Evolutionary conservation across 495 filamentous ascomycete genomes (phyloP).

Genomic region (Penicillium salamii): DNA sequence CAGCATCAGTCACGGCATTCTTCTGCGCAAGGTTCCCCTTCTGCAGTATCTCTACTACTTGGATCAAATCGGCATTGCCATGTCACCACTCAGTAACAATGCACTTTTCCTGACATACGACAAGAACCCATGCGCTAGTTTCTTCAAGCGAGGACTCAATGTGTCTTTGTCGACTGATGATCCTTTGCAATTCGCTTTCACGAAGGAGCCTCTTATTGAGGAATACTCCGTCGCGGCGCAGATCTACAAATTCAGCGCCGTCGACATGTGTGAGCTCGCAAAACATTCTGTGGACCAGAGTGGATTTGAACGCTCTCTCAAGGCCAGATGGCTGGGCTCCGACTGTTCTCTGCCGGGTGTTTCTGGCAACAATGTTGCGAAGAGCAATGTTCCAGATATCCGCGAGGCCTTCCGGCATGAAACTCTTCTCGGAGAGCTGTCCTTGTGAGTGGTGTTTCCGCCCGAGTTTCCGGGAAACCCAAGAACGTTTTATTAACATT

Average conservation of each 20-base stretch:
- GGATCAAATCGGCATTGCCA: constrained; percentile 96
- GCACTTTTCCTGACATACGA: constrained; percentile 96
- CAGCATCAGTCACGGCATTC: constrained; percentile 93
- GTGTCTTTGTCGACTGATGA: constrained; percentile 96
- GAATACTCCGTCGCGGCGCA: constrained; percentile 97
- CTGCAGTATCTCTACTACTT: constrained; percentile 97
- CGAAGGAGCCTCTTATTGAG: constrained; percentile 96
- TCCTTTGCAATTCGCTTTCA: constrained; percentile 96
- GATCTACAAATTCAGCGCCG: constrained; percentile 95
- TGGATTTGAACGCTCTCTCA: constrained; percentile 85
- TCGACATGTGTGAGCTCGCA: constrained; percentile 98
- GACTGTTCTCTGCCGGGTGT: constrained; percentile 71
- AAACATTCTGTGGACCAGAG: constrained; percentile 94
- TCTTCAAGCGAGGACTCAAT: constrained; percentile 91
- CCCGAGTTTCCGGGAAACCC: background rate
- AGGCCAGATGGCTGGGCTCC: constrained; percentile 83
- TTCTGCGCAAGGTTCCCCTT: constrained; percentile 89
- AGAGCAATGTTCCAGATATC: constrained; percentile 93
- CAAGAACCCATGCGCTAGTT: constrained; percentile 90
- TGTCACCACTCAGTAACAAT: constrained; percentile 98
- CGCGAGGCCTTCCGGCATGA: constrained; percentile 84
- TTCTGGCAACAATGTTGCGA: constrained; percentile 82
- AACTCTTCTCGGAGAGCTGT: constrained; percentile 74
- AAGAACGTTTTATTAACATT: too few species aligned
- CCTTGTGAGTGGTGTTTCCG: constrained; percentile 58